Conservation (phyloP, 371 early-diverging fungal species). For the Mortierella sp. region DNA sequence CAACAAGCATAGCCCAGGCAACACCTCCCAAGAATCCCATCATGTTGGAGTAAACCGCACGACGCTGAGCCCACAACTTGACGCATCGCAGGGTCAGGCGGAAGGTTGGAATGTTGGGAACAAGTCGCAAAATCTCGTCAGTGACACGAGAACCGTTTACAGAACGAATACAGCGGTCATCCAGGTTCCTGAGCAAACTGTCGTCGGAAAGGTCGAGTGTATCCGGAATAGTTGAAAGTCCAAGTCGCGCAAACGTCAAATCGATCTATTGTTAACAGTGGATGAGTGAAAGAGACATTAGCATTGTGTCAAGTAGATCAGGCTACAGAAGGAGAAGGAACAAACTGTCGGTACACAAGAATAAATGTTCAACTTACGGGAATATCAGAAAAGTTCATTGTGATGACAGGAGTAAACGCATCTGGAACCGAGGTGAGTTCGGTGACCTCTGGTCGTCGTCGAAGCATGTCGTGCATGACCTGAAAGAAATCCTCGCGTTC, state of each 20-base stretch:
- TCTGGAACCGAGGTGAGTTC: slow-evolving; percentile 94
- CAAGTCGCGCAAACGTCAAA: slow-evolving; percentile 94
- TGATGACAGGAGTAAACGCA: slow-evolving; percentile 99
- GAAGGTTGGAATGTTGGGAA: slow-evolving; percentile 94
- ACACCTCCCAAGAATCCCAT: slow-evolving; percentile 99
- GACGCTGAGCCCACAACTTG: slow-evolving; percentile 99
- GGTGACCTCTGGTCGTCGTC: slow-evolving; percentile 85
- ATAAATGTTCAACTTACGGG: slow-evolving; percentile 68
- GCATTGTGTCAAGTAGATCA: not conserved
- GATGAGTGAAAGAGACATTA: not conserved
- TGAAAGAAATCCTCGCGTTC: slow-evolving; percentile 96
- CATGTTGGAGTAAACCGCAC: slow-evolving; percentile 96
- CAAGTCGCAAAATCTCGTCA: slow-evolving; percentile 96
- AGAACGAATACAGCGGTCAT: slow-evolving; percentile 94
- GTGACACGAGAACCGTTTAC: slow-evolving; percentile 99
- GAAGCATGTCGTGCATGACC: slow-evolving; percentile 91
- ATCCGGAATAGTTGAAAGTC: slow-evolving; percentile 84
- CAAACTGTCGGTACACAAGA: not conserved
- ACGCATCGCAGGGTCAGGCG: slow-evolving; percentile 95
- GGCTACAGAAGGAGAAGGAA: not conserved
- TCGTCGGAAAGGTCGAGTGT: slow-evolving; percentile 92
- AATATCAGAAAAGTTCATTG: slow-evolving; percentile 93
- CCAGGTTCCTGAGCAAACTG: slow-evolving; percentile 90
- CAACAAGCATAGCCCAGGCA: slow-evolving; percentile 99
- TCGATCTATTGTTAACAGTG: slow-evolving; percentile 81